Evolutionary conservation across 2,329 filamentous ascomycete genomes (phyloP), one percentile per base, ranked within the genome.

Genomic region (Rugonectria rugulosa): DNA sequence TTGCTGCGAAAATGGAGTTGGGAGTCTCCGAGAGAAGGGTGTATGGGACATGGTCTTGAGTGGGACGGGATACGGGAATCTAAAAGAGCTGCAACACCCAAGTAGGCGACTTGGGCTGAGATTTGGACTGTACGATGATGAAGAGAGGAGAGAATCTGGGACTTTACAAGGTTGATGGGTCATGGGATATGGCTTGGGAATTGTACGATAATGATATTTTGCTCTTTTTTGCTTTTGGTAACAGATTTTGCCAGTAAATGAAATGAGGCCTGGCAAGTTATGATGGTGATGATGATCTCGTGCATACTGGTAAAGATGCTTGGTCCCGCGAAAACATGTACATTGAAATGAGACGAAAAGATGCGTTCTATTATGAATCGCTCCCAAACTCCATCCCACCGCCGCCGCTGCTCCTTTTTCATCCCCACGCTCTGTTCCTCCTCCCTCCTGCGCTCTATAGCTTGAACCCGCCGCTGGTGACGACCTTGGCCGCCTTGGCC

Each of bases 391-490:
- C 29, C 29, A 14, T 14, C 29, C 7, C 26, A 29, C 26, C 26
- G 26, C 26, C 26, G 26, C 12, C 26, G 26, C 26, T 29, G 26
- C 12, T 29, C 7, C 26, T 29, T 29, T 29, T 29, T 12, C 26
- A n/a, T n/a, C n/a, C 61, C 53, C 44, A 19, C 48, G 26, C 29
- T 37, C 34, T 27, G 31, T 24, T 29, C 15, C 23, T 23, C 6
- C 17, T 7, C 40, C 20, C 29, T 31, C 12, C 19, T n/a, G 15
- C 20, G 32, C 17, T 34, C 61, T 79, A 89, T 65, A 89, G 70
- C 79, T 90, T 89, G 68, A 83, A 88, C 56, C 77, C 81, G 55
- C 83, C 81, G 56, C 85, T 84, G 44, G 80, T 81, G 36, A 75
- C 71, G n/a, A 75, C 71, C 70, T 77, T 81, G 29, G 73, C 75